Percentiles rank a stretch among this genome's conserved stretches.
phyloP scores from a whole-genome alignment of 2,329 filamentous ascomycete species.

The Talaromyces piceae region DNA sequence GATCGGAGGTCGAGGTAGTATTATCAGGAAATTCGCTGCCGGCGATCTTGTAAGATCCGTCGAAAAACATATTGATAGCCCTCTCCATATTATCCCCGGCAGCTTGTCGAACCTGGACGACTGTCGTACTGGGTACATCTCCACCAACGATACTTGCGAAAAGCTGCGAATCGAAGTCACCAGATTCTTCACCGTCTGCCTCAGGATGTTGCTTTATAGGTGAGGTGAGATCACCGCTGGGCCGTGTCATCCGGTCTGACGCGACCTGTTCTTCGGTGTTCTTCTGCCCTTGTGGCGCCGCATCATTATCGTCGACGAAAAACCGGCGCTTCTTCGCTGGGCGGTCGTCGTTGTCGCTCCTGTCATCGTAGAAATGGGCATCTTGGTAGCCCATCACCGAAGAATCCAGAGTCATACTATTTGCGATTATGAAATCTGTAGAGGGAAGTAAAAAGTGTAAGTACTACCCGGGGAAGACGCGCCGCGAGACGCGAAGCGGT shows the following conservation, averaged over 20 bases:
- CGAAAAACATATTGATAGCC: conserved; percentile 58
- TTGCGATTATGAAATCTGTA: neutral
- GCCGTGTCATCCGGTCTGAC: neutral
- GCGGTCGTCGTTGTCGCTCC: conserved; percentile 35
- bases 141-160: conserved; percentile 55
- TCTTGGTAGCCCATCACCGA: conserved; percentile 31
- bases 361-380: conserved; percentile 15
- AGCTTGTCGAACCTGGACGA: conserved; percentile 42
- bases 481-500: conserved; percentile 24
- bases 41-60: conserved; percentile 52
- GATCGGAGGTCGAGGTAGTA: no score
- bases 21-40: no score
- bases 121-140: conserved; percentile 35
- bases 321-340: conserved; percentile 57
- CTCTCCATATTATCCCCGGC: conserved; percentile 50
- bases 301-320: conserved; percentile 46
- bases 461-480: conserved; percentile 21
- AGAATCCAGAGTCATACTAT: neutral
- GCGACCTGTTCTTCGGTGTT: conserved; percentile 2
- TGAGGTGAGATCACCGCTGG: neutral
- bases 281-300: conserved; percentile 14
- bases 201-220: neutral
- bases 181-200: neutral
- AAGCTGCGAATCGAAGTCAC: conserved; percentile 47
- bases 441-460: neutral